These are phyloP conservation scores for Fragilaria crotonensis DNA, from an alignment of 108 stramenopile species.

Conservation along the genomic window DNA sequence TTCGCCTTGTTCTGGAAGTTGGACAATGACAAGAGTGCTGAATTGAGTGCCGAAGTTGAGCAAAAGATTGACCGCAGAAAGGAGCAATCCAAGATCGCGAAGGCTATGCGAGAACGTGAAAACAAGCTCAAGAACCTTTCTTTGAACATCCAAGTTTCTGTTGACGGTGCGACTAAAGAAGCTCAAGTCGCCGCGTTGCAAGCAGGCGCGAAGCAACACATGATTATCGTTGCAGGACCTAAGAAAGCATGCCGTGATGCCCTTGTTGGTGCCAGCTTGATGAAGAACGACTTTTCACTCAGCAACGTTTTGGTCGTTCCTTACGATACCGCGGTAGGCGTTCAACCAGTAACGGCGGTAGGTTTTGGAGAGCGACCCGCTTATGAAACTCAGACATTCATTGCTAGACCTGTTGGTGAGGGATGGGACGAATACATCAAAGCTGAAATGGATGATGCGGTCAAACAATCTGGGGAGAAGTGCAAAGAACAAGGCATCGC, in stretches of 20 bases:
- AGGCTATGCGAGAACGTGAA: conserved; percentile 54
- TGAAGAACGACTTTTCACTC: conserved; percentile 78
- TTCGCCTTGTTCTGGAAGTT: conserved; percentile 54
- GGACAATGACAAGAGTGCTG: conserved; percentile 55
- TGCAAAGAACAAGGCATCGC: conserved; percentile 67
- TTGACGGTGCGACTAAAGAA: conserved; percentile 36
- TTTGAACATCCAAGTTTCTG: conserved; percentile 51
- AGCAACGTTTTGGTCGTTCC: conserved; percentile 73
- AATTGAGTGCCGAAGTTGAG: conserved; percentile 50
- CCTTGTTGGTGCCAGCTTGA: conserved; percentile 64
- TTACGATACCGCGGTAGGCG: conserved; percentile 51
- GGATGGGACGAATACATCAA: conserved; percentile 68
- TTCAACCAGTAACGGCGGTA: conserved; percentile 29
- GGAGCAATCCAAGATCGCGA: conserved; percentile 32
- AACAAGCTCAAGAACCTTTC: conserved; percentile 24
- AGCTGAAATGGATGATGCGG: conserved; percentile 60
- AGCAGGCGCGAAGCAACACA: conserved; percentile 60
- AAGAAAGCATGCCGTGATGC: conserved; percentile 67
- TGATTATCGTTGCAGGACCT: conserved; percentile 77
- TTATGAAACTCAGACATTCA: conserved; percentile 76
- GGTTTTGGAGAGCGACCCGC: conserved; percentile 67
- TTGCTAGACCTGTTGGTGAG: conserved; percentile 55
- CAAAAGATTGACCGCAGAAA: conserved; percentile 57
- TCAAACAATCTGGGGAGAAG: conserved; percentile 59
- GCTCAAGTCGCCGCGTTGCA: conserved; percentile 57